These are phyloP conservation scores for Candida rishiriensis DNA, from an alignment of 805 yeast genomes.

Conservation along the genomic window DNA sequence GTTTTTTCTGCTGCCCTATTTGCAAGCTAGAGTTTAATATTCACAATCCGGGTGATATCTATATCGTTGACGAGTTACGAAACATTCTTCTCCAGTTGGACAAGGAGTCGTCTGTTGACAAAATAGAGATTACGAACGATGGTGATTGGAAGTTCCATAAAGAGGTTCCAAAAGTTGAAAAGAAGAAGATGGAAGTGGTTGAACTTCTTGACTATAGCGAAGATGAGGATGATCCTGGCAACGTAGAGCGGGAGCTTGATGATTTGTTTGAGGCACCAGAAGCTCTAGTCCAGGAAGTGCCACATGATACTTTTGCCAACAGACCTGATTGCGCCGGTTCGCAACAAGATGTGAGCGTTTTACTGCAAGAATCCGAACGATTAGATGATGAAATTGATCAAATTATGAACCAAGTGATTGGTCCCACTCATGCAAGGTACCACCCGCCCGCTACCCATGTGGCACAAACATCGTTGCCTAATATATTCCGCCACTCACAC, in stretches of 20 bases:
- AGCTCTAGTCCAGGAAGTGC: not conserved
- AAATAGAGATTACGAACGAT: constrained; percentile 23
- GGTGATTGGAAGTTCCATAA: constrained; percentile 23
- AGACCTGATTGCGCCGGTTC: no score
- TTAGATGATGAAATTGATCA: constrained; percentile 11
- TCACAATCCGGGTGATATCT: constrained; percentile 27
- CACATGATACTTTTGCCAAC: no score
- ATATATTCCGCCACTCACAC: not conserved
- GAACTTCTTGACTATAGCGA: constrained; percentile 15
- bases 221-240: constrained; percentile 13
- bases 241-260: constrained; percentile 4
- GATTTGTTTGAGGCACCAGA: not conserved
- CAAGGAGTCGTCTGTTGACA: constrained; percentile 13
- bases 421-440: not conserved
- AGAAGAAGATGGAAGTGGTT: constrained; percentile 13
- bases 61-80: constrained; percentile 27
- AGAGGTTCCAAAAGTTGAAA: constrained; percentile 3
- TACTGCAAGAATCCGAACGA: constrained; percentile 6
- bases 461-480: not conserved
- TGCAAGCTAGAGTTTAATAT: constrained; percentile 33
- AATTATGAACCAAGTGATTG: constrained; percentile 8
- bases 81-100: constrained; percentile 22
- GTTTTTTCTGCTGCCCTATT: constrained; percentile 31
- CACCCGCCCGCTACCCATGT: not conserved
- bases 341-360: not conserved